Evolutionary conservation across 768 basidiomycete species (phyloP).

Genomic region (Cyclocybe aegerita): DNA sequence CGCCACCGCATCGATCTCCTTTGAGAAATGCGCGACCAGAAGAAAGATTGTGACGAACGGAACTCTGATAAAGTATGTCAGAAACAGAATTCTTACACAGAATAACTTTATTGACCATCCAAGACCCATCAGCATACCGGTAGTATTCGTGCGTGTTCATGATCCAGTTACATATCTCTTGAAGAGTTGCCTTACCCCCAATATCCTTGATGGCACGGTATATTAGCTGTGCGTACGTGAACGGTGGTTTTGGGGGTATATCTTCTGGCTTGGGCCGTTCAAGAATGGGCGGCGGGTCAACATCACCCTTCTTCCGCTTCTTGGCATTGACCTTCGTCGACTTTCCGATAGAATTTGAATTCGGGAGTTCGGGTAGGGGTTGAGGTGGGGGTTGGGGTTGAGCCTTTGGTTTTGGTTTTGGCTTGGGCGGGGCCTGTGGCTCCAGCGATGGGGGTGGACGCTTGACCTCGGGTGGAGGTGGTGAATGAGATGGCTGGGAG

Average conservation of each 20-base stretch:
- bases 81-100: constrained; percentile 5
- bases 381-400: constrained; percentile 38
- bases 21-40: constrained; percentile 91
- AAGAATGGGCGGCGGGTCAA: constrained; percentile 34
- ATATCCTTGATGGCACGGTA: constrained; percentile 83
- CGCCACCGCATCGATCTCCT: constrained; percentile 80
- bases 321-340: constrained; percentile 50
- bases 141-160: constrained; percentile 89
- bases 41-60: constrained; percentile 93
- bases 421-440: constrained; percentile 31
- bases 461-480: constrained; percentile 53
- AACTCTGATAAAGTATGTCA: constrained; percentile 56
- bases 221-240: constrained; percentile 91
- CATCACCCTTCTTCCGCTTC: constrained; percentile 72
- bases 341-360: constrained; percentile 59
- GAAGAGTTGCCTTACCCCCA: constrained; percentile 84
- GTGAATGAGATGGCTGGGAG: constrained; percentile 75
- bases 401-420: constrained; percentile 29
- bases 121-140: constrained; percentile 80
- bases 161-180: constrained; percentile 93
- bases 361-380: constrained; percentile 55
- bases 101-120: constrained; percentile 69
- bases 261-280: constrained; percentile 61
- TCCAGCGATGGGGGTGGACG: constrained; percentile 41
- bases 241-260: constrained; percentile 85